phyloP scores from a whole-genome alignment of 768 basidiomycete genomes.

The Clavaria fumosa region DNA sequence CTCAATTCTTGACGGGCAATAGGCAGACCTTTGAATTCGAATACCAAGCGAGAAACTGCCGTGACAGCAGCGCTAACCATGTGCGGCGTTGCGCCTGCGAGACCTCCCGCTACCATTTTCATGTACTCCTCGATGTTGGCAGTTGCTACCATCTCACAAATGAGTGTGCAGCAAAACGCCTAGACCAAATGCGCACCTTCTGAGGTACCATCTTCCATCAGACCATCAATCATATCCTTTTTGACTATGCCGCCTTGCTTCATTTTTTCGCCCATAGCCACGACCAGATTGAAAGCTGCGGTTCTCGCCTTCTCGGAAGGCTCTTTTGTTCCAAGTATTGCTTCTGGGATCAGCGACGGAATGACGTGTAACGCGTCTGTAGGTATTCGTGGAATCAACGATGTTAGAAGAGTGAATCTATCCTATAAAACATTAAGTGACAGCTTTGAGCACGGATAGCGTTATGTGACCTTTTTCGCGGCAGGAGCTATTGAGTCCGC shows the following conservation, averaged over 20 bases:
- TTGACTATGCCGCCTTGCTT: slow-evolving; percentile 69
- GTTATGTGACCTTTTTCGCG: slow-evolving; percentile 81
- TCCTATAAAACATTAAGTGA: slow-evolving; percentile 34
- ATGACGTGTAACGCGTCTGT: slow-evolving; percentile 66
- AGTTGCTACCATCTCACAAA: slow-evolving; percentile 23
- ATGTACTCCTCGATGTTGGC: slow-evolving; percentile 85
- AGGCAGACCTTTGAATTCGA: slow-evolving; percentile 81
- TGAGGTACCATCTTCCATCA: slow-evolving; percentile 52
- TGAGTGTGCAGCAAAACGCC: slow-evolving; percentile 5
- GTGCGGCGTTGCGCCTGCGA: slow-evolving; percentile 87
- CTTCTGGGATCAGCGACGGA: slow-evolving; percentile 83
- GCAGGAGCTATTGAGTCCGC: slow-evolving; percentile 56
- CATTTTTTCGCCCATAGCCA: slow-evolving; percentile 92
- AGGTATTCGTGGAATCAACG: slow-evolving; percentile 54
- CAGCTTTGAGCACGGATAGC: not conserved
- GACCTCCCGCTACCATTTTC: slow-evolving; percentile 91
- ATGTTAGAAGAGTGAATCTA: slow-evolving; percentile 60
- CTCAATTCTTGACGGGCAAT: not conserved
- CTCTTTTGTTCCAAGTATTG: slow-evolving; percentile 90
- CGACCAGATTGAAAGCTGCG: slow-evolving; percentile 80
- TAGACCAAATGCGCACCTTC: slow-evolving; percentile 28
- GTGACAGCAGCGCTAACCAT: slow-evolving; percentile 98
- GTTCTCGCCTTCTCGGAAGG: slow-evolving; percentile 83
- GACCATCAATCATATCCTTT: slow-evolving; percentile 60
- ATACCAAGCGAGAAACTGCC: slow-evolving; percentile 82